A percentile compares a stretch with the other conserved stretches of the same genome.
phyloP scores from a whole-genome alignment of 164 flowering plant species.

The Vitis riparia region DNA sequence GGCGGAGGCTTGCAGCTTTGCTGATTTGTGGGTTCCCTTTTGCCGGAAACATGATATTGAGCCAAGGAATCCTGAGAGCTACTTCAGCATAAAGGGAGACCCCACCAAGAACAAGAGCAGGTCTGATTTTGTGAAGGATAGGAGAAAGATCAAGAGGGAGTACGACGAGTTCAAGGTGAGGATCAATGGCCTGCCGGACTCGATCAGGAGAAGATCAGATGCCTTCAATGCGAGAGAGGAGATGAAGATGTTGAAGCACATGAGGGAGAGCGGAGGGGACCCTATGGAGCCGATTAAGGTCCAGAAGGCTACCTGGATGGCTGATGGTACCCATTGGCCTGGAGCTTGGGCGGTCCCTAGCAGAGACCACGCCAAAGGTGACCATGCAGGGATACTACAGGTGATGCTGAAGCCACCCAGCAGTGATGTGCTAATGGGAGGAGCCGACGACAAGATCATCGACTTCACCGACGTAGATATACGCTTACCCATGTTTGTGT shows the following conservation, averaged over 20 bases:
- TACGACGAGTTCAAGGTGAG: conserved; percentile 89
- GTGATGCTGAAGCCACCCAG: conserved; percentile 88
- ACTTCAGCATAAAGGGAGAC: conserved; percentile 61
- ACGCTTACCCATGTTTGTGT: conserved; percentile 56
- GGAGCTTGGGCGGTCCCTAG: conserved; percentile 65
- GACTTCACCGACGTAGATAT: conserved; percentile 56
- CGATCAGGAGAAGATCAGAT: conserved; percentile 83
- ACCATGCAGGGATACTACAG: conserved; percentile 85
- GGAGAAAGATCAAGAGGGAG: conserved; percentile 72
- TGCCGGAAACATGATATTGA: conserved; percentile 76
- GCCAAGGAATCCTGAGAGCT: conserved; percentile 77
- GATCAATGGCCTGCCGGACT: conserved; percentile 78
- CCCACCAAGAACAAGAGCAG: conserved; percentile 77
- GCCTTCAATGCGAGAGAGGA: conserved; percentile 90
- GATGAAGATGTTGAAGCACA: conserved; percentile 68
- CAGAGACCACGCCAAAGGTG: conserved; percentile 72
- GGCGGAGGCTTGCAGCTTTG: conserved; percentile 90
- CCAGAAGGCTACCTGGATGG: conserved; percentile 88
- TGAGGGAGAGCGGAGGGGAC: conserved; percentile 58
- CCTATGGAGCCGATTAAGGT: conserved; percentile 53
- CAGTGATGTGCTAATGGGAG: conserved; percentile 31
- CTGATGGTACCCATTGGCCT: conserved; percentile 94
- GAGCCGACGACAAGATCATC: conserved; percentile 37
- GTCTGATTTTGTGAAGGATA: conserved; percentile 74
- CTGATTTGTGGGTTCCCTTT: conserved; percentile 81